Base-by-base conservation (phyloP, 192 early-diverging fungal genomes). In the Coemansia sp. region DNA sequence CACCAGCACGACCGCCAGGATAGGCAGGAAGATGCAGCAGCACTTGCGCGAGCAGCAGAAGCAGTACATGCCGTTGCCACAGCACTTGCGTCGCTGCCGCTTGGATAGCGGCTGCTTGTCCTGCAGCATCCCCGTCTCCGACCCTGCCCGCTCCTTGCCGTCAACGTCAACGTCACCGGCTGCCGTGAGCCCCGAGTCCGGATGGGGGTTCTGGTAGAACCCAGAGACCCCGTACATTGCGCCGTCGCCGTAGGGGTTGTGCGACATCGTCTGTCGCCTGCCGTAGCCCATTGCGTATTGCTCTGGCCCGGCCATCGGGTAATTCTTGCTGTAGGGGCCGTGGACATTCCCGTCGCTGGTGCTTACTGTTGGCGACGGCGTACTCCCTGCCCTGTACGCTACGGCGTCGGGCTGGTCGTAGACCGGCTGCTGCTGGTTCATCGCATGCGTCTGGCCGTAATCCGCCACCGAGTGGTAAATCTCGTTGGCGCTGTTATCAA, bases 11-110 rank as follows among this genome's bases (percentile, higher is more conserved):
- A 79, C 34, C 0, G 59, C 25, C 19, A 64, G 56, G 5, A 79
- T 67, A 0, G 65, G 60, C 15, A 74, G 24, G 10, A 71, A 76
- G 25, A 79, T 62, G 44, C 50, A 38, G 45, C 67, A 68, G 68
- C 68, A 72, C 41, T 52, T 38, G 9, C 56, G 54, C 26, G 58
- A 66, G 18, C 50, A 72, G 78, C 72, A 79, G 56, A 55, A 79
- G 65, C 60, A 76, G 62, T 74, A 79, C 52, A 58, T 54, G 15
- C 78, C 74, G 54, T 58, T 54, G 40, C 78, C 64, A 36, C 72
- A 67, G 44, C 67, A 75, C 45, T 48, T 30, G 15, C 64, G 42
- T 42, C 53, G 35, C 9, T 20, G 40, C 15, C 43, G 20, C n/a
- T n/a, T n/a, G n/a, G n/a, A n/a, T n/a, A n/a, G n/a, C n/a, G n/a